Conservation (phyloP, 352 stramenopile genomes). For the Pythium phragmiticola region DNA sequence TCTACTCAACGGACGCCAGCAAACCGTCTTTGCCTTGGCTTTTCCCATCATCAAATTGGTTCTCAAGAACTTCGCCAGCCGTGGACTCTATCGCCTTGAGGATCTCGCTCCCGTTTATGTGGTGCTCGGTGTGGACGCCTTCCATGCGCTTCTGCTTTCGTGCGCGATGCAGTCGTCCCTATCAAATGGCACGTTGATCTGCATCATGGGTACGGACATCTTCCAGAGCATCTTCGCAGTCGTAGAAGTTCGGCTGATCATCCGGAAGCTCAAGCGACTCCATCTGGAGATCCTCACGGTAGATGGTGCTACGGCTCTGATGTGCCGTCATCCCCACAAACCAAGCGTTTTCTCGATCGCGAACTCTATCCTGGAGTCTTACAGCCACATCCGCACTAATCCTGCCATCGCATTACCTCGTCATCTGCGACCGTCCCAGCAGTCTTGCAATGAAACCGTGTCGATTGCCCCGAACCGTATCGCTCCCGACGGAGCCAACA, state of each 20-base stretch:
- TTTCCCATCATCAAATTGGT: constrained; percentile 22
- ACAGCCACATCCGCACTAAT: no score
- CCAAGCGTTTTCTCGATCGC: background rate
- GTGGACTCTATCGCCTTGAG: constrained; percentile 13
- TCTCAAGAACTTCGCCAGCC: constrained; percentile 37
- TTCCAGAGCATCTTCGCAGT: no score
- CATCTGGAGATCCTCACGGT: no score
- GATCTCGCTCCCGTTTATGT: constrained; percentile 31
- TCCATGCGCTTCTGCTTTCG: constrained; percentile 24
- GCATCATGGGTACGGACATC: no score
- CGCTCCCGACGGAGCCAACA: background rate
- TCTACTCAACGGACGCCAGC: background rate
- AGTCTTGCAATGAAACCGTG: no score
- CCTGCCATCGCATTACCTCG: no score
- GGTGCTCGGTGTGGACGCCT: constrained; percentile 19
- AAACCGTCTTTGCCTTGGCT: constrained; percentile 18
- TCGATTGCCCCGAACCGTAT: background rate
- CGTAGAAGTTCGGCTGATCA: no score
- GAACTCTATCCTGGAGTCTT: no score
- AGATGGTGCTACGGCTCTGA: background rate
- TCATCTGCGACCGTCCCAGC: no score
- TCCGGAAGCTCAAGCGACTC: background rate
- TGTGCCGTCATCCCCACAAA: background rate
- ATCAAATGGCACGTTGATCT: no score
- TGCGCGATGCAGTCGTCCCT: background rate